A percentile compares a stretch with the other conserved stretches of the same genome.
Conservation (phyloP, 257 asterid genomes). For the Nicotiana tabacum region DNA sequence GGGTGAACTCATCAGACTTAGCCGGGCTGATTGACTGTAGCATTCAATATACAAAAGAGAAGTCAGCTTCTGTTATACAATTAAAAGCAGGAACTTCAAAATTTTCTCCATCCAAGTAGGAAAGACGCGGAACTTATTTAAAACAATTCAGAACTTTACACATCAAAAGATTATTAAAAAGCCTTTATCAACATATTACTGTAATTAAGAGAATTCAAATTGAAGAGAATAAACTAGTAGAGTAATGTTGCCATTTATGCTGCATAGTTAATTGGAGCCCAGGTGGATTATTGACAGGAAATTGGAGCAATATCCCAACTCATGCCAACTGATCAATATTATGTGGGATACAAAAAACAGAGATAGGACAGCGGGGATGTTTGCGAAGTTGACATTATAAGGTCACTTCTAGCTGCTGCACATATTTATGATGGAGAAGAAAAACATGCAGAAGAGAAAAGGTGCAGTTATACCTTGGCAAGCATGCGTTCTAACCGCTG, state of each 20-base stretch:
- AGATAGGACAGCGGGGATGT: not conserved
- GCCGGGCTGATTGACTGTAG: constrained; percentile 66
- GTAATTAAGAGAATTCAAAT: not conserved
- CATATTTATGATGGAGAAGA: not conserved
- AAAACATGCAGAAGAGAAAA: not conserved
- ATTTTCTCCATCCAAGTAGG: not conserved
- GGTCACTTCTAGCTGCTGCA: not conserved
- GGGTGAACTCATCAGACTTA: constrained; percentile 78
- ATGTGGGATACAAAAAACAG: not conserved
- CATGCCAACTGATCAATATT: not conserved
- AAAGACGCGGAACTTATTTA: not conserved
- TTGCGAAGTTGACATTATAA: not conserved
- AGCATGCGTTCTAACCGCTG: constrained; percentile 76
- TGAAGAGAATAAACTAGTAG: not conserved
- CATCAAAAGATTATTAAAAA: not conserved
- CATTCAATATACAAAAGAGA: constrained; percentile 7
- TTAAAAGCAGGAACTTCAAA: not conserved
- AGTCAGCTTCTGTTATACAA: constrained; percentile 2
- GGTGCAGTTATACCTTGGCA: constrained; percentile 59
- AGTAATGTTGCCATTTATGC: not conserved
- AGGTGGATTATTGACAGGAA: not conserved
- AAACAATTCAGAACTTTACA: not conserved
- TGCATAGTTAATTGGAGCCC: not conserved
- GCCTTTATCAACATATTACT: not conserved
- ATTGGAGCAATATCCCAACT: not conserved